These are phyloP conservation scores for Bretschneidera sinensis DNA, from an alignment of 345 rosid genomes.

Conservation along the genomic window DNA sequence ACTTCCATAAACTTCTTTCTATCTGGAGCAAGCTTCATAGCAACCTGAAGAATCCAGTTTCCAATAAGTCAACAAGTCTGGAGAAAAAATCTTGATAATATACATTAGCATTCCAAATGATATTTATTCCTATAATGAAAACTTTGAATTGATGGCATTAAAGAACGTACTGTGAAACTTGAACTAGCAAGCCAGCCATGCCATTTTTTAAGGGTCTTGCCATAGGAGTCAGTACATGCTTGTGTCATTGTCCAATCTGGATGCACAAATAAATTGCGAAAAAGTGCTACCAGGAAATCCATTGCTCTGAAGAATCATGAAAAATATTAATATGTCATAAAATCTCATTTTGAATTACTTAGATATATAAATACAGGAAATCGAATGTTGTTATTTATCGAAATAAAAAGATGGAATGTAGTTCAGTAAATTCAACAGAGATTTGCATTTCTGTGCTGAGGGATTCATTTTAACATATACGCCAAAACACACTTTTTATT, in stretches of 20 bases:
- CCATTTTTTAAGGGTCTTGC: slow-evolving; percentile 81
- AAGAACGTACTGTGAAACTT: slow-evolving; percentile 58
- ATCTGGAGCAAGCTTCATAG: slow-evolving; percentile 94
- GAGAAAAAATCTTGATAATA: too few relatives aligned
- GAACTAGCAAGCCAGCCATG: slow-evolving; percentile 99
- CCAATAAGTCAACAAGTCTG: slow-evolving; percentile 9
- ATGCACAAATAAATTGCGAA: slow-evolving; percentile 74
- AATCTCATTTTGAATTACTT: too few relatives aligned
- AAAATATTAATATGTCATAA: too few relatives aligned
- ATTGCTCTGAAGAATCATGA: slow-evolving; percentile 54
- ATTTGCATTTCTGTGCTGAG: too few relatives aligned
- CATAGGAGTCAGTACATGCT: slow-evolving; percentile 77
- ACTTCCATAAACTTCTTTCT: slow-evolving; percentile 97
- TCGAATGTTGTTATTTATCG: too few relatives aligned
- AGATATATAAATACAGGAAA: too few relatives aligned
- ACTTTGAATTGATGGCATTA: neutral
- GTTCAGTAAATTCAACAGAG: neutral
- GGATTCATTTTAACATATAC: too few relatives aligned
- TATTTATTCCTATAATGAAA: neutral
- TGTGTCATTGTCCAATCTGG: slow-evolving; percentile 91
- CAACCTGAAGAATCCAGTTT: slow-evolving; percentile 47
- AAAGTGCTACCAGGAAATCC: slow-evolving; percentile 92
- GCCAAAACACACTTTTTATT: neutral
- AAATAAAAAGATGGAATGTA: neutral
- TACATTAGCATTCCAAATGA: neutral